Conservation (phyloP, 345 rosid genomes). For the Bruguiera gymnorhiza region DNA sequence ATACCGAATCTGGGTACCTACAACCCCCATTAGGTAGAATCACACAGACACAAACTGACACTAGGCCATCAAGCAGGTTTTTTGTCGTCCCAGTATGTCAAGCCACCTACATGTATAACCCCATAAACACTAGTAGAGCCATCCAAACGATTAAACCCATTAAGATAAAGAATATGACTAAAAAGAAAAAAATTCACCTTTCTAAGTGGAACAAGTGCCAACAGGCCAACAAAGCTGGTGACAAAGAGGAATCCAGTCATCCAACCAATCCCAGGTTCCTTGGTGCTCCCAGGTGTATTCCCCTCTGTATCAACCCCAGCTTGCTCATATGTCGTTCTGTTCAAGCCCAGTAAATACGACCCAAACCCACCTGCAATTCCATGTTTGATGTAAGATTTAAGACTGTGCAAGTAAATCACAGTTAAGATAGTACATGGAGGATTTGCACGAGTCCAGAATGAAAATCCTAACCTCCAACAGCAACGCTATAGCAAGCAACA, state of each 20-base stretch:
- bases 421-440: background rate
- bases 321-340: conserved; percentile 58
- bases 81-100: background rate
- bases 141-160: background rate
- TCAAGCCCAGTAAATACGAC: conserved; percentile 80
- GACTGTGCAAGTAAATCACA: background rate
- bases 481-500: conserved; percentile 88
- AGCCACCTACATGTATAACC: background rate
- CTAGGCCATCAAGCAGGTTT: no score
- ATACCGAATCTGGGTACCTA: no score
- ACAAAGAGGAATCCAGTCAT: conserved; percentile 80
- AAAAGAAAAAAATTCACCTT: conserved; percentile 42
- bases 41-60: no score
- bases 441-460: background rate
- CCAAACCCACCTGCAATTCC: conserved; percentile 80
- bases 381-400: conserved; percentile 1
- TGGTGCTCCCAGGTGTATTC: conserved; percentile 58
- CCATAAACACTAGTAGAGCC: background rate
- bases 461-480: conserved; percentile 62
- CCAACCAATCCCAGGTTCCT: conserved; percentile 89
- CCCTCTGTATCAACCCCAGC: conserved; percentile 64
- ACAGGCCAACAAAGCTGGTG: conserved; percentile 71
- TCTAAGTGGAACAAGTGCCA: conserved; percentile 82
- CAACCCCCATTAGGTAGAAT: no score
- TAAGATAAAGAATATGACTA: background rate